Evolutionary conservation across 192 early-diverging fungal species (phyloP).

Genomic region (Coemansia sp.): DNA sequence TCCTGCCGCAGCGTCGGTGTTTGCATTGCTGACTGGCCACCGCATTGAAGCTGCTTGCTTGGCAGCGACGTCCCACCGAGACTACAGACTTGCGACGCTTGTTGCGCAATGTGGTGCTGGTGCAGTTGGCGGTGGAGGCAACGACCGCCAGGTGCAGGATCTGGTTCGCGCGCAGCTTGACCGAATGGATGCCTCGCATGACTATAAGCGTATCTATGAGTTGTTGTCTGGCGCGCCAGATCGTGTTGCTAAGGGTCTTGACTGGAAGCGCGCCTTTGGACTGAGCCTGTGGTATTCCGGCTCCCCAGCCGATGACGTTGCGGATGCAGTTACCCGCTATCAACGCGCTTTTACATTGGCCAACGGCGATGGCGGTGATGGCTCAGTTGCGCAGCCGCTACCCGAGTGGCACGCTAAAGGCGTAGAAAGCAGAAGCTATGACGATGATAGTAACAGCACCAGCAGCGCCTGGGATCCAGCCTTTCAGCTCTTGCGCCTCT

Average conservation of each 20-base stretch:
- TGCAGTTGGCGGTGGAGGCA: constrained; percentile 61
- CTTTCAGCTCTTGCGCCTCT: constrained; percentile 77
- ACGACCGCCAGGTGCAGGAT: constrained; percentile 32
- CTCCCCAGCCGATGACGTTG: constrained; percentile 38
- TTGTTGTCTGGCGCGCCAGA: constrained; percentile 56
- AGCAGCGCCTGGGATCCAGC: constrained; percentile 60
- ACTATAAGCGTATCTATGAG: constrained; percentile 62
- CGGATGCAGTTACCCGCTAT: constrained; percentile 22
- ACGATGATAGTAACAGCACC: constrained; percentile 1
- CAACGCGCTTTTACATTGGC: constrained; percentile 9
- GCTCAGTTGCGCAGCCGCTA: constrained; percentile 34
- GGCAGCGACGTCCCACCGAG: constrained; percentile 62
- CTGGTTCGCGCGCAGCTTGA: constrained; percentile 40
- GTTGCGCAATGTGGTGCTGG: constrained; percentile 64
- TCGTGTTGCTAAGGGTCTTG: constrained; percentile 54
- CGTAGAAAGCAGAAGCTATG: constrained; percentile 22
- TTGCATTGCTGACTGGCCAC: constrained; percentile 62
- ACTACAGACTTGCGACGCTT: constrained; percentile 78
- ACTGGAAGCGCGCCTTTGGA: constrained; percentile 69
- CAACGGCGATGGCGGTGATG: not conserved
- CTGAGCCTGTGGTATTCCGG: constrained; percentile 65
- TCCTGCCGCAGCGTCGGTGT: constrained; percentile 50
- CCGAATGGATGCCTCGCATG: constrained; percentile 11
- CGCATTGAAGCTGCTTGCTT: constrained; percentile 66
- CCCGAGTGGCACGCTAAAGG: constrained; percentile 23